phyloP scores from a whole-genome alignment of 768 basidiomycete species.

The Leccinellum luteum region DNA sequence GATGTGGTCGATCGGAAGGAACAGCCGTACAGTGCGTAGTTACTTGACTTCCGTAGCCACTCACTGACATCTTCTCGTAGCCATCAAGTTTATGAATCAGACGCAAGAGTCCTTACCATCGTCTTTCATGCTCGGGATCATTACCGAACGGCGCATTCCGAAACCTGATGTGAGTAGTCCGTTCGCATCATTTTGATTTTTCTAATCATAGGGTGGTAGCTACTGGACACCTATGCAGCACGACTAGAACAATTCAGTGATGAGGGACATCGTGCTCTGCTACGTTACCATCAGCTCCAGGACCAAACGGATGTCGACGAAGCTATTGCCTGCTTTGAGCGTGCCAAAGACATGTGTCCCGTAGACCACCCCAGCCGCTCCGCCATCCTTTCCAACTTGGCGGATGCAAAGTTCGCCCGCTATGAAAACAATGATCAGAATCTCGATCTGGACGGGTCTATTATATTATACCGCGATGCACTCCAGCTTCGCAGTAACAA shows the following conservation, averaged over 20 bases:
- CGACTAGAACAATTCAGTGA: background rate
- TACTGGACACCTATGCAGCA: background rate
- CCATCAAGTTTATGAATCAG: background rate
- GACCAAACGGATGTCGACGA: background rate
- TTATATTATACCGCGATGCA: background rate
- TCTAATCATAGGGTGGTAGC: background rate
- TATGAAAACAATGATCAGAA: background rate
- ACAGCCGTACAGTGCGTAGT: background rate
- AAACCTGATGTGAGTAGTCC: background rate
- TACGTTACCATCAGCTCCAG: background rate
- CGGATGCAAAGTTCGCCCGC: background rate
- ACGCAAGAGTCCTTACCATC: background rate
- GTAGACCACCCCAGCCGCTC: background rate
- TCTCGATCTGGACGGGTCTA: background rate
- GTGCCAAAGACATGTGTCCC: background rate
- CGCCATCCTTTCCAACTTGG: background rate
- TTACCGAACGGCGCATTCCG: background rate
- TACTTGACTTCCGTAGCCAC: background rate
- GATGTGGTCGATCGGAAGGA: background rate
- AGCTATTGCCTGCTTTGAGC: background rate
- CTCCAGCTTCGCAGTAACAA: background rate
- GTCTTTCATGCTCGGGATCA: background rate
- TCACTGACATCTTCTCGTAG: background rate
- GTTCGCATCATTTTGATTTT: background rate
- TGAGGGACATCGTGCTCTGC: background rate